Percentiles rank a stretch among this genome's conserved stretches.
phyloP scores from a whole-genome alignment of 208 protist species.

The Leishmania tropica region DNA sequence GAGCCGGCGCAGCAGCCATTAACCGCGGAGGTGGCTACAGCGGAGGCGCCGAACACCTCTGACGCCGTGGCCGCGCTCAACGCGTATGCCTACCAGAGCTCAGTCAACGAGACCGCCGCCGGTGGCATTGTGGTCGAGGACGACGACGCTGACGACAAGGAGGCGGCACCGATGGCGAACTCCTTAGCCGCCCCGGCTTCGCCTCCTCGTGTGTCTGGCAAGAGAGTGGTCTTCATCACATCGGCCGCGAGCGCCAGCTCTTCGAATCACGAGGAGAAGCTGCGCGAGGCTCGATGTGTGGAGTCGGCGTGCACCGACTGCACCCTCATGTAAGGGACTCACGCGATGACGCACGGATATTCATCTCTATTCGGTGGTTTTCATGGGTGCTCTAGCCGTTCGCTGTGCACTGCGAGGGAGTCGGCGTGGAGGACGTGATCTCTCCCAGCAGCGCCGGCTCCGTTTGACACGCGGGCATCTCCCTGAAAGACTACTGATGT shows the following conservation, averaged over 20 bases:
- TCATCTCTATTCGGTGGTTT: background rate
- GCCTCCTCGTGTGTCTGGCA: conserved; percentile 4
- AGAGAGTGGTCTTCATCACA: conserved; percentile 24
- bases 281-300: conserved; percentile 27
- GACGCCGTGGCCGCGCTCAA: conserved; percentile 34
- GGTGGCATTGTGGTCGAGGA: background rate
- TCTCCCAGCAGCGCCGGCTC: background rate
- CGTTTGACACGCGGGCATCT: background rate
- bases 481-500: background rate
- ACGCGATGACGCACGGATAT: background rate
- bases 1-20: background rate
- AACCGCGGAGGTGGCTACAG: background rate
- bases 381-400: background rate
- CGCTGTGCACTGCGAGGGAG: background rate
- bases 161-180: background rate
- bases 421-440: background rate
- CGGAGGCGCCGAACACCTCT: background rate
- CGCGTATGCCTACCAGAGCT: conserved; percentile 28
- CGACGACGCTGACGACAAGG: background rate
- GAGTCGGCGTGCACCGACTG: conserved; percentile 25
- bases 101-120: background rate
- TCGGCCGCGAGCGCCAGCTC: conserved; percentile 17
- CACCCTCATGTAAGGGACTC: conserved; percentile 24
- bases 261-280: conserved; percentile 3
- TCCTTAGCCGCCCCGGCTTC: background rate